These are phyloP conservation scores for Cantharellus cinnabarinus DNA, from an alignment of 768 basidiomycete genomes.

Conservation along the genomic window DNA sequence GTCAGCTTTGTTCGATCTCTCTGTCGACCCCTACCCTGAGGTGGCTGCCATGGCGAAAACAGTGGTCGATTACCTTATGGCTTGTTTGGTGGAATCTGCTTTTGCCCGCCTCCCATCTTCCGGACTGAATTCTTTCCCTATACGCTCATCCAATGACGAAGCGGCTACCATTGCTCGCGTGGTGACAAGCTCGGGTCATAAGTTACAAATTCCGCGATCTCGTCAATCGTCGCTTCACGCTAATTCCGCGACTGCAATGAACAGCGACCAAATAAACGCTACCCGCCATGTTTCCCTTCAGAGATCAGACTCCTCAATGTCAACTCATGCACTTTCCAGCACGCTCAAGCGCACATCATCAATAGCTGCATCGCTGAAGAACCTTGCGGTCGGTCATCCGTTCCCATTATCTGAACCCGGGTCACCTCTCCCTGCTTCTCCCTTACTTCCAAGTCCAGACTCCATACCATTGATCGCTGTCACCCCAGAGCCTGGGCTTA, in stretches of 20 bases:
- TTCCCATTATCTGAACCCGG: too few species aligned
- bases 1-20: constrained; percentile 69
- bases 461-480: neutral
- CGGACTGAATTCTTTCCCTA: constrained; percentile 32
- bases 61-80: constrained; percentile 81
- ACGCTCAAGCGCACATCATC: constrained; percentile 63
- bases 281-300: constrained; percentile 1
- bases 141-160: neutral
- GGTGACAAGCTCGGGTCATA: neutral
- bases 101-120: constrained; percentile 56
- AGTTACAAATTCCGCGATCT: neutral
- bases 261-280: neutral
- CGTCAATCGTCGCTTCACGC: neutral
- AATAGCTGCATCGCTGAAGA: constrained; percentile 56
- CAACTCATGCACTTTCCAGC: constrained; percentile 17
- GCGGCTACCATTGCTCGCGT: neutral
- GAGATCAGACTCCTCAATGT: neutral
- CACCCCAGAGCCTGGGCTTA: neutral
- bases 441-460: neutral
- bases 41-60: constrained; percentile 82
- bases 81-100: constrained; percentile 72
- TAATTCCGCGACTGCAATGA: neutral
- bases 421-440: neutral
- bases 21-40: constrained; percentile 82
- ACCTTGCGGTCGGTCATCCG: constrained; percentile 17